Base-by-base conservation (phyloP, 345 rosid genomes). In the Murraya paniculata region DNA sequence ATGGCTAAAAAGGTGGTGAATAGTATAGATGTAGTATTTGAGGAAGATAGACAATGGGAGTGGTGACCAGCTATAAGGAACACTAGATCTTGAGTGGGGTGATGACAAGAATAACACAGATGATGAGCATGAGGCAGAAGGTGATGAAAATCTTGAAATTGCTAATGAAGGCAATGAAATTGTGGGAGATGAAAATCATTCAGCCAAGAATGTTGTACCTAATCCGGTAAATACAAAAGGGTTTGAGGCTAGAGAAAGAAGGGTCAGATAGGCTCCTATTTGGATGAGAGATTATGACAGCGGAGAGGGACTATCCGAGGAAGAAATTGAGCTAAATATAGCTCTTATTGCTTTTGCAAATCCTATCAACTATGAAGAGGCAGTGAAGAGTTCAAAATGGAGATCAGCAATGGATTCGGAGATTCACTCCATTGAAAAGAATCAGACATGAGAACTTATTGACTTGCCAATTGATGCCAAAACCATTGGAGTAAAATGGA, bases 271-370 rank as follows among this genome's bases (percentile, higher is more conserved):
- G 25, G 4, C 24, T 2, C 25, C 27, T 6, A 9, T 0, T 4
- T 58, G 27, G 16, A 22, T 9, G 25, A 3, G 5, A 1, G 30
- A 58, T 24, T 58, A 58, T n/a, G 62, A 0, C 1, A 58, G 4
- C 7, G 4, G 28, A 7, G 28, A 58, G 8, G 25, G 11, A 0
- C 14, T 58, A 0, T 58, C 1, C 2, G 4, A 58, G 11, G 61
- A 58, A 1, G 61, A n/a, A 58, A 18, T n/a, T n/a, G 0, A 58
- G n/a, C n/a, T n/a, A n/a, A n/a, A n/a, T 8, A 6, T n/a, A 11
- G 28, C 11, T 1, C 0, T 58, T 1, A 0, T 58, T 1, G 61
- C 0, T 0, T 7, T 0, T 7, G 2, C 28, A 6, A 4, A 58
- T 58, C 61, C 4, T 2, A 1, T 58, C 0, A 1, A n/a, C 8